phyloP scores from a whole-genome alignment of 2,329 filamentous ascomycete genomes.

The Ceratocystis colombiana region DNA sequence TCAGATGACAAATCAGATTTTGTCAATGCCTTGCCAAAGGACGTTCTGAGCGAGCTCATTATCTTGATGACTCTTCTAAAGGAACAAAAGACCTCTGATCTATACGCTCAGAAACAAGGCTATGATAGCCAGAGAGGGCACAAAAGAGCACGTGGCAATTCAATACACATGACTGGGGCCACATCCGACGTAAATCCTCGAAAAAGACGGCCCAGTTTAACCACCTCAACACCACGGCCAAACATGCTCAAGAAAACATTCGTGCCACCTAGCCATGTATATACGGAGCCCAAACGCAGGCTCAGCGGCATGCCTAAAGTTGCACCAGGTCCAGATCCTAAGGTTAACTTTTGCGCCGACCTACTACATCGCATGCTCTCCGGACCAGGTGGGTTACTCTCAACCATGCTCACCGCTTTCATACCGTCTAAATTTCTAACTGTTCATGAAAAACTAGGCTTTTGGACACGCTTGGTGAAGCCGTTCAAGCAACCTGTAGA shows the following conservation, averaged over 20 bases:
- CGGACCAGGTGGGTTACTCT: slow-evolving; percentile 43
- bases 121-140: slow-evolving; percentile 19
- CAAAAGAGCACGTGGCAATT: slow-evolving; percentile 21
- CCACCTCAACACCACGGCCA: slow-evolving; percentile 31
- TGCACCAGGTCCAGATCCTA: slow-evolving; percentile 29
- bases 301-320: slow-evolving; percentile 20
- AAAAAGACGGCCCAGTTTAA: slow-evolving; percentile 31
- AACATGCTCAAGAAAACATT: slow-evolving; percentile 25
- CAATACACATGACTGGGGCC: slow-evolving; percentile 19
- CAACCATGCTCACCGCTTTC: background rate
- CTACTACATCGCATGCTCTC: slow-evolving; percentile 51
- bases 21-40: slow-evolving; percentile 50
- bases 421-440: background rate
- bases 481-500: slow-evolving; percentile 52
- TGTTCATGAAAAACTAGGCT: slow-evolving; percentile 36
- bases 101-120: slow-evolving; percentile 3
- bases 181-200: slow-evolving; percentile 28
- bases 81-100: slow-evolving; percentile 26
- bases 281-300: slow-evolving; percentile 29
- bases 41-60: slow-evolving; percentile 53
- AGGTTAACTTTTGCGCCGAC: slow-evolving; percentile 50
- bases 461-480: slow-evolving; percentile 56
- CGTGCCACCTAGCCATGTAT: slow-evolving; percentile 28
- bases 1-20: slow-evolving; percentile 48
- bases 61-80: slow-evolving; percentile 51